Conservation (phyloP, 148 eudicot species). For the Suaeda aralocaspica region DNA sequence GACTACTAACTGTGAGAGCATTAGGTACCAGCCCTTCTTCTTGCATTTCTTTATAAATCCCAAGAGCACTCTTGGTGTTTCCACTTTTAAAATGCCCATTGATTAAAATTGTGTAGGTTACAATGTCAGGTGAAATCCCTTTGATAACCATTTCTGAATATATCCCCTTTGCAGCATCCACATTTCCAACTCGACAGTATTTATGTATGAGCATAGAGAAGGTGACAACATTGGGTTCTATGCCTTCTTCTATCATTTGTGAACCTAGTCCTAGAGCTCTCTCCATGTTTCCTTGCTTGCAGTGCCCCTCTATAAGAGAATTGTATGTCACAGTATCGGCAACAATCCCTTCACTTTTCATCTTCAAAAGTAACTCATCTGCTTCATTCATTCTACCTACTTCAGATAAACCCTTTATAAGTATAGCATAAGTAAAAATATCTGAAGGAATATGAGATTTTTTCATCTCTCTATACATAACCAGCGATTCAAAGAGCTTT, state of each 20-base stretch:
- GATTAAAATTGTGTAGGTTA: conserved; percentile 61
- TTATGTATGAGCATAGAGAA: conserved; percentile 69
- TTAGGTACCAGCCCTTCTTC: conserved; percentile 56
- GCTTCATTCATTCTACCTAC: conserved; percentile 61
- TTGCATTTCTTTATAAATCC: conserved; percentile 62
- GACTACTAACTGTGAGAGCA: conserved; percentile 56
- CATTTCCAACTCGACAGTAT: conserved; percentile 43
- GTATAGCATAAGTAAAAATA: conserved; percentile 51
- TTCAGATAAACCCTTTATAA: conserved; percentile 58
- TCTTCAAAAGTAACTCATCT: conserved; percentile 38
- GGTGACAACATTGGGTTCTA: conserved; percentile 55
- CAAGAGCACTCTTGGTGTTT: conserved; percentile 53
- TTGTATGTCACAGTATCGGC: conserved; percentile 58
- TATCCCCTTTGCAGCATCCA: conserved; percentile 65
- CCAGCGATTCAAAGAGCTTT: conserved; percentile 42
- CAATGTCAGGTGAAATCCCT: conserved; percentile 68
- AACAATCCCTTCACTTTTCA: conserved; percentile 45
- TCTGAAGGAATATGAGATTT: conserved; percentile 40
- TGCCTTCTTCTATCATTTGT: conserved; percentile 57
- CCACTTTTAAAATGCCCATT: conserved; percentile 65
- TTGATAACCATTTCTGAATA: conserved; percentile 67
- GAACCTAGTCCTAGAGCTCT: conserved; percentile 61
- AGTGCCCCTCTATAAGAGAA: conserved; percentile 56
- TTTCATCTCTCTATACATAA: conserved; percentile 45
- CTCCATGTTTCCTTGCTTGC: conserved; percentile 57